These are phyloP conservation scores for Leucocoprinus sp. DNA, from an alignment of 768 basidiomycete species.

Conservation along the genomic window DNA sequence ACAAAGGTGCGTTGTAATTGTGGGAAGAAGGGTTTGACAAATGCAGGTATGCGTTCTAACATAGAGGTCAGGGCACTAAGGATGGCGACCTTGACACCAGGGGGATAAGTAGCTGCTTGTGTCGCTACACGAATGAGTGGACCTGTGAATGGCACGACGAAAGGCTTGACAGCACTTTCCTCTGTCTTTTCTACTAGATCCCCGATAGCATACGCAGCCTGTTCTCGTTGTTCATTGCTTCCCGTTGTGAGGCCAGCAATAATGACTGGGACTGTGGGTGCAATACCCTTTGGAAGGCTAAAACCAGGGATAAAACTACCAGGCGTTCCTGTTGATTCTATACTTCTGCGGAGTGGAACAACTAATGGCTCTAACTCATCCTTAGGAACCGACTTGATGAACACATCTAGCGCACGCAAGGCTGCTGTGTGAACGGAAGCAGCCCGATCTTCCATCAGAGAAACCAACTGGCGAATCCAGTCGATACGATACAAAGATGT, in stretches of 20 bases:
- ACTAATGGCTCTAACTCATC: conserved; percentile 90
- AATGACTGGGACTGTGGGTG: conserved; percentile 78
- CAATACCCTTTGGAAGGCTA: conserved; percentile 73
- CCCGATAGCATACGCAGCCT: conserved; percentile 94
- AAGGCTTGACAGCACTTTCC: conserved; percentile 82
- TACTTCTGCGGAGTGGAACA: conserved; percentile 78
- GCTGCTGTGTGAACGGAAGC: conserved; percentile 75
- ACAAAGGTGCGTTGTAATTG: conserved; percentile 95
- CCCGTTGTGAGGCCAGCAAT: conserved; percentile 91
- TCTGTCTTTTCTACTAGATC: conserved; percentile 87
- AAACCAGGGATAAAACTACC: conserved; percentile 80
- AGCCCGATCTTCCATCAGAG: conserved; percentile 71
- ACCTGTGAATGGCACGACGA: conserved; percentile 91
- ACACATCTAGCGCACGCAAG: conserved; percentile 73
- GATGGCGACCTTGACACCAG: conserved; percentile 89
- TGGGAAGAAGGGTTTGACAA: conserved; percentile 98
- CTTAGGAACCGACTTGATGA: conserved; percentile 87
- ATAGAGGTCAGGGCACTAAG: conserved; percentile 79
- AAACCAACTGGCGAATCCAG: conserved; percentile 87
- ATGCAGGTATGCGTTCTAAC: conserved; percentile 76
- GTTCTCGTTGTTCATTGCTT: conserved; percentile 90
- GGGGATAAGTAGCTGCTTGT: conserved; percentile 82
- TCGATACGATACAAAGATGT: conserved; percentile 82
- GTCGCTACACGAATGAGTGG: conserved; percentile 94
- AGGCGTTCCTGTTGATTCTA: conserved; percentile 77